Percentiles rank a stretch among this genome's conserved stretches.
phyloP scores from a whole-genome alignment of 1,284 basidiomycete genomes.

The Phylloboletellus chloephorus region DNA sequence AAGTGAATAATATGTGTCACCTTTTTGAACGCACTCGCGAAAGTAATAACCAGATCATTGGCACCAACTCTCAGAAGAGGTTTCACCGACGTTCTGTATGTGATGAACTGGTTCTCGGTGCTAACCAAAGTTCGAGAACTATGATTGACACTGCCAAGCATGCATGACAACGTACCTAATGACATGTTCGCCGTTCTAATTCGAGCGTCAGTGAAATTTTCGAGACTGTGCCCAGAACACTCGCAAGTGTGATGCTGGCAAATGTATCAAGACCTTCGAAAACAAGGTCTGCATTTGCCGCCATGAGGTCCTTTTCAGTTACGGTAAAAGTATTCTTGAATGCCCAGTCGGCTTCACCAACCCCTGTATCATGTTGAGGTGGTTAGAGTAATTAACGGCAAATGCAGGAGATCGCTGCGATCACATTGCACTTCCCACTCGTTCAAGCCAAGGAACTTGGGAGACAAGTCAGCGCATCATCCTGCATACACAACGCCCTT shows the following conservation, averaged over 20 bases:
- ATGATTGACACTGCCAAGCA: background rate
- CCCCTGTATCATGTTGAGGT: constrained; percentile 48
- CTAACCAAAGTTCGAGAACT: constrained; percentile 29
- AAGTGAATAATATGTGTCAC: constrained; percentile 31
- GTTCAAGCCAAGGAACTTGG: constrained; percentile 64
- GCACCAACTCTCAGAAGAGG: constrained; percentile 46
- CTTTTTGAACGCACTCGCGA: constrained; percentile 72
- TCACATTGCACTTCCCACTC: constrained; percentile 88
- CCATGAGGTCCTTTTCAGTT: constrained; percentile 42
- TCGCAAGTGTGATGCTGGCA: constrained; percentile 61
- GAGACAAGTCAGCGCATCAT: constrained; percentile 5
- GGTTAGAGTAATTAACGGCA: constrained; percentile 8
- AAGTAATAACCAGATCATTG: constrained; percentile 68
- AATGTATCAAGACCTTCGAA: constrained; percentile 90
- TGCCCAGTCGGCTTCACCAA: constrained; percentile 82
- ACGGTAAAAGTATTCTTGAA: constrained; percentile 68
- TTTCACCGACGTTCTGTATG: constrained; percentile 59
- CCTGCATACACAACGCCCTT: constrained; percentile 26
- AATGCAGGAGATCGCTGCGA: constrained; percentile 10
- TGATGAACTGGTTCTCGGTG: constrained; percentile 74
- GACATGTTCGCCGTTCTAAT: constrained; percentile 65
- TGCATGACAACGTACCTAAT: constrained; percentile 43
- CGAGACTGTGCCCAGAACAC: constrained; percentile 20
- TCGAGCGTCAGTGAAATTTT: constrained; percentile 1
- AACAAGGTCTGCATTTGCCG: constrained; percentile 61